Conservation (phyloP, 441 rosid genomes). For the Jatropha multifida region DNA sequence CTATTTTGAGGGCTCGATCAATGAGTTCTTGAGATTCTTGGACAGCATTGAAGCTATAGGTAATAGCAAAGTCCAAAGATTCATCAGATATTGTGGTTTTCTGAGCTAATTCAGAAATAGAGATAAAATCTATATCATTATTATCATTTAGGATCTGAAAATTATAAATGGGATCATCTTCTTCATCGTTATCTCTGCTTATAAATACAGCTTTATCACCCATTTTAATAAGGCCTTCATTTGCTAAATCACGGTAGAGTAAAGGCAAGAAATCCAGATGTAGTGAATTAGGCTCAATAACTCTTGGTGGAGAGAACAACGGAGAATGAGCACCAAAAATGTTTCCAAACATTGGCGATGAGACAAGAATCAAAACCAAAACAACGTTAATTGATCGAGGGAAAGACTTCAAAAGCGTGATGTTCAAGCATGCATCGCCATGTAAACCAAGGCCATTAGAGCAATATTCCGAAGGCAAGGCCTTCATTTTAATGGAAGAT, state of each 20-base stretch:
- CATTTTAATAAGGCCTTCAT: conserved; percentile 48
- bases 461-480: conserved; percentile 5
- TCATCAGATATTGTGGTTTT: conserved; percentile 37
- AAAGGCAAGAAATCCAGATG: conserved; percentile 32
- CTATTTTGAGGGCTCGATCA: conserved; percentile 53
- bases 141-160: conserved; percentile 26
- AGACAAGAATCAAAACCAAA: conserved; percentile 44
- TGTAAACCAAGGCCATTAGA: not conserved
- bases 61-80: conserved; percentile 46
- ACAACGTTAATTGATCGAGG: conserved; percentile 29
- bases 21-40: conserved; percentile 47
- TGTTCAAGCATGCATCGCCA: conserved; percentile 23
- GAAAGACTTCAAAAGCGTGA: conserved; percentile 40
- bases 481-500: conserved; percentile 21
- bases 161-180: not conserved
- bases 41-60: conserved; percentile 28
- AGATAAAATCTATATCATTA: conserved; percentile 37
- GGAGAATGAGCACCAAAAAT: conserved; percentile 18
- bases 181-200: conserved; percentile 20
- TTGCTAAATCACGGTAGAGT: conserved; percentile 49
- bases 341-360: conserved; percentile 31
- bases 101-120: conserved; percentile 38
- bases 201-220: conserved; percentile 45
- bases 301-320: not conserved
- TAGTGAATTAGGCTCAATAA: conserved; percentile 6